Percentiles rank a stretch among this genome's conserved stretches.
phyloP scores from a whole-genome alignment of 345 rosid genomes.

The Bretschneidera sinensis region DNA sequence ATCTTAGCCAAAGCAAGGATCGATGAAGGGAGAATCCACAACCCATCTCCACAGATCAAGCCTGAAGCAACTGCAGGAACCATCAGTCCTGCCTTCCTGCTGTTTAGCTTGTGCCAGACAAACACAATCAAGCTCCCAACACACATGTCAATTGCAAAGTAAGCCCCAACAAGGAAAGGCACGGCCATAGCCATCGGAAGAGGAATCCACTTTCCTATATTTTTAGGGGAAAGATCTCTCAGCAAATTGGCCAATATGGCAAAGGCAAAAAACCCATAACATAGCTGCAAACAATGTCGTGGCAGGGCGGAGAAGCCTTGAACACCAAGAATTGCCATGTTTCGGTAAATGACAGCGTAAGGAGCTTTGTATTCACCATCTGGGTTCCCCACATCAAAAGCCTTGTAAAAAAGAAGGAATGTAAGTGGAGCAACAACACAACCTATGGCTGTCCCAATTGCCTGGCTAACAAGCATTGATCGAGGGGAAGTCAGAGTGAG shows the following conservation, averaged over 20 bases:
- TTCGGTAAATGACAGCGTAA: constrained; percentile 75
- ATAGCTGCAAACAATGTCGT: constrained; percentile 70
- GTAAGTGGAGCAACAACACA: constrained; percentile 85
- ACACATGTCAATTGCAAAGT: constrained; percentile 86
- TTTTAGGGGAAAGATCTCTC: constrained; percentile 51
- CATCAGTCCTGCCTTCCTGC: constrained; percentile 51
- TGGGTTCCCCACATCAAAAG: constrained; percentile 86
- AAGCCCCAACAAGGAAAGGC: constrained; percentile 87
- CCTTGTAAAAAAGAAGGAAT: constrained; percentile 81
- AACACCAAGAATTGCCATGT: constrained; percentile 93
- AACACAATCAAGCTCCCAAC: constrained; percentile 59
- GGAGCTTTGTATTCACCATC: constrained; percentile 94
- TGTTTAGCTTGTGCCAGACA: constrained; percentile 48
- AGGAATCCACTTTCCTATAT: constrained; percentile 64
- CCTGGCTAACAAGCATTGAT: constrained; percentile 83
- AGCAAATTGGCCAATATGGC: constrained; percentile 60
- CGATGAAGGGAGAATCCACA: constrained; percentile 89
- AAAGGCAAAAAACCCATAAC: constrained; percentile 76
- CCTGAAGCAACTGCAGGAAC: constrained; percentile 94
- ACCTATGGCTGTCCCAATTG: constrained; percentile 81
- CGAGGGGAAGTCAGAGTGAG: constrained; percentile 85
- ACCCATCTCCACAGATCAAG: constrained; percentile 87
- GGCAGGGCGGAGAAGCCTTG: constrained; percentile 97
- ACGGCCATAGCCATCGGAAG: constrained; percentile 99
- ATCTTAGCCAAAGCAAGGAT: constrained; percentile 66